These are phyloP conservation scores for Mucor ambiguus DNA, from an alignment of 371 early-diverging fungal genomes.

Conservation along the genomic window DNA sequence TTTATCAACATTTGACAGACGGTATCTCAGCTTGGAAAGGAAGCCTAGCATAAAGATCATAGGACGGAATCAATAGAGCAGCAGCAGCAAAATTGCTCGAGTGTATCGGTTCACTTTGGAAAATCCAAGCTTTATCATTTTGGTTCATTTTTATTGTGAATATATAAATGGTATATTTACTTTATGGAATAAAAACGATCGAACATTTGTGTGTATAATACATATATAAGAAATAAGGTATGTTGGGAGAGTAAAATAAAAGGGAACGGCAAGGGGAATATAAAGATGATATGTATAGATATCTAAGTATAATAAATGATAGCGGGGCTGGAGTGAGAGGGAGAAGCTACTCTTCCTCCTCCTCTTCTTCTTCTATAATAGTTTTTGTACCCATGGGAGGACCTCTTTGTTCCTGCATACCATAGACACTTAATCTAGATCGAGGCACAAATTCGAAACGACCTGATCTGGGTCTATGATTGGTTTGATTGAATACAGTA, in stretches of 20 bases:
- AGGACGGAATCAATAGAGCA: no score
- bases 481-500: background rate
- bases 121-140: no score
- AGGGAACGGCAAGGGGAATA: slow-evolving; percentile 4
- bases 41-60: no score
- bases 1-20: no score
- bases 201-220: background rate
- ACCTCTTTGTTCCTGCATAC: slow-evolving; percentile 39
- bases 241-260: background rate
- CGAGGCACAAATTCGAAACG: slow-evolving; percentile 42
- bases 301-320: slow-evolving; percentile 3
- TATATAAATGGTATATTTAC: background rate
- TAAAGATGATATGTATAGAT: slow-evolving; percentile 1
- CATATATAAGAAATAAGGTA: slow-evolving; percentile 3
- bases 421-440: slow-evolving; percentile 41
- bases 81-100: no score
- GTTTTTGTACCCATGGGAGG: slow-evolving; percentile 57
- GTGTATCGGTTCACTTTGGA: no score
- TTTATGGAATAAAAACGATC: background rate
- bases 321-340: background rate
- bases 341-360: slow-evolving; percentile 52
- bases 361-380: slow-evolving; percentile 66
- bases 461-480: slow-evolving; percentile 5
- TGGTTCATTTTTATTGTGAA: background rate
- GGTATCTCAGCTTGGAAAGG: no score